Base-by-base conservation (phyloP, 176 grass and related monocot genomes). In the Triticum aestivum region DNA sequence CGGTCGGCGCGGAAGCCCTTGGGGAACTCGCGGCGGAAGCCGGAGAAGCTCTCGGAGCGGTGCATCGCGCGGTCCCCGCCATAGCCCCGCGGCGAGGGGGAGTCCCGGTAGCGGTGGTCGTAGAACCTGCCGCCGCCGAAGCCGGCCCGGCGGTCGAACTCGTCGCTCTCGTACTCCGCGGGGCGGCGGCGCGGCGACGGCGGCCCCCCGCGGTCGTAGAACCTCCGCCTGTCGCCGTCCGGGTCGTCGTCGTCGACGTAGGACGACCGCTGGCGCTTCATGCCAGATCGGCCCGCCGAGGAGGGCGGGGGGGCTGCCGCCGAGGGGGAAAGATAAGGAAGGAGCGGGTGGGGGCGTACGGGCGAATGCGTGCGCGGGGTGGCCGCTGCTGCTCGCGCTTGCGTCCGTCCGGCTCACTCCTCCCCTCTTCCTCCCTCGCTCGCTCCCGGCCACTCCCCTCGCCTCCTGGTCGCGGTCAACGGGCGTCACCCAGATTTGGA, bases 1-100 rank as follows among this genome's bases (percentile, higher is more conserved):
- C 92, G 83, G 76, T 96, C 97, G 29, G 94, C 94, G 84, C 97
- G 87, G 84, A 99, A 99, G 12, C 96, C 91, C 82, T 93, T 98
- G 21, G 95, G 93, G 61, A 95, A 98, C 64, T 96, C 97, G 35
- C 92, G 80, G 21, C 92, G 89, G 71, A 99, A 84, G 10, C 88
- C 97, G 2, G 92, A 94, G 88, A 98, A 94, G 77, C 91, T 97
- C 85, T 94, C 94, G 23, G 94, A 91, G 39, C 90, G 81, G 75
- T 92, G 86, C 85, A 94, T 78, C 86, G 84, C 56, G 4, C 82
- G 86, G 70, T 86, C 87, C 23, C 82, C 86, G 11, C 84, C 87
- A 3, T 85, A 86, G 59, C 79, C 91, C 29, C 97, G 78, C 17
- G 88, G 88, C 54, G 92, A 92, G 6, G 93, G 72, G 79, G 86